A percentile compares a stretch with the other conserved stretches of the same genome.
Evolutionary conservation across 2,329 filamentous ascomycete species (phyloP).

Genomic region (Aspergillus felis): DNA sequence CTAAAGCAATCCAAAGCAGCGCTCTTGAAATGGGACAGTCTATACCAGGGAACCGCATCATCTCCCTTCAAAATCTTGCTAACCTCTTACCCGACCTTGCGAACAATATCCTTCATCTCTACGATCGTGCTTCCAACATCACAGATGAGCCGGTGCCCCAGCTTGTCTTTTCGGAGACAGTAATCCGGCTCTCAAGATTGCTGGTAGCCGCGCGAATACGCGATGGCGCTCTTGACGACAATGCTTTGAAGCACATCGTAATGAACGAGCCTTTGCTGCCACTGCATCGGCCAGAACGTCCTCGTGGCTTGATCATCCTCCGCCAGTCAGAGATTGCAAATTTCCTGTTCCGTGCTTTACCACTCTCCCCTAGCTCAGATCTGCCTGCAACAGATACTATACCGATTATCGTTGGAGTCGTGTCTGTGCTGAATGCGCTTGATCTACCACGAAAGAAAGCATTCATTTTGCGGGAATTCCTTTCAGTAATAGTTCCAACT

Average conservation of each 20-base stretch:
- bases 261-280: constrained; percentile 41
- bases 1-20: constrained; percentile 41
- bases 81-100: constrained; percentile 53
- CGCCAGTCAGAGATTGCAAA: constrained; percentile 60
- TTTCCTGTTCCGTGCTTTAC: constrained; percentile 66
- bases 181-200: constrained; percentile 52
- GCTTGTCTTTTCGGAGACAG: constrained; percentile 53
- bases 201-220: constrained; percentile 49
- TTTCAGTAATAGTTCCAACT: constrained; percentile 76
- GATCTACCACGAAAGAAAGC: constrained; percentile 86
- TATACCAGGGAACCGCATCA: constrained; percentile 45
- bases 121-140: constrained; percentile 51
- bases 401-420: constrained; percentile 78
- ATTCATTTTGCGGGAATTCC: constrained; percentile 79
- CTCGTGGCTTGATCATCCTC: constrained; percentile 43
- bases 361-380: constrained; percentile 55
- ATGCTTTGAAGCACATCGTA: constrained; percentile 59
- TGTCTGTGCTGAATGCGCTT: constrained; percentile 74
- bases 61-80: constrained; percentile 48
- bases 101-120: constrained; percentile 55
- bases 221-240: constrained; percentile 49
- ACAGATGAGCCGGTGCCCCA: constrained; percentile 52
- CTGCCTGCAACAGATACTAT: constrained; percentile 72
- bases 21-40: constrained; percentile 40
- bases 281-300: constrained; percentile 31